Conservation (phyloP, 2,329 filamentous ascomycete species). For the Catunica adiposa region DNA sequence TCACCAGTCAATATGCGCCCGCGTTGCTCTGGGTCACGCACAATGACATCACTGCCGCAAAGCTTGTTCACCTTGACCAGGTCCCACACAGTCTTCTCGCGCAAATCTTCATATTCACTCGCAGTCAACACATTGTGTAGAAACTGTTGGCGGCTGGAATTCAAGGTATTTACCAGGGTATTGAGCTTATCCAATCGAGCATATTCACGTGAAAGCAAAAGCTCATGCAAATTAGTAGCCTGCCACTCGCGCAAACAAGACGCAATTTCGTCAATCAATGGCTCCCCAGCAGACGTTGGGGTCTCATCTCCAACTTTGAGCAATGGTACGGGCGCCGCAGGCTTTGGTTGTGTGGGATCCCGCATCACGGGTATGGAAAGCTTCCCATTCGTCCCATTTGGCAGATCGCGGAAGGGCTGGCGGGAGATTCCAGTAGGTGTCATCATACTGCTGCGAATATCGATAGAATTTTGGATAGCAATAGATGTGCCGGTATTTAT, state of each 20-base stretch:
- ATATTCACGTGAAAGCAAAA: constrained; percentile 73
- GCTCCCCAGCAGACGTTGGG: constrained; percentile 73
- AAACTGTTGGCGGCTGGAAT: constrained; percentile 73
- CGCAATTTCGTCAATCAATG: constrained; percentile 90
- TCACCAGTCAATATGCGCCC: constrained; percentile 80
- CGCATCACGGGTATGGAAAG: constrained; percentile 36
- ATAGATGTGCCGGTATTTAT: constrained; percentile 18
- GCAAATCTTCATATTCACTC: constrained; percentile 62
- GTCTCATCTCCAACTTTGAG: constrained; percentile 96
- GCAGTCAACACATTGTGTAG: constrained; percentile 85
- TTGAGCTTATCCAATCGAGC: constrained; percentile 65
- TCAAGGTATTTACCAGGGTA: constrained; percentile 63
- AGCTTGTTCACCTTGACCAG: constrained; percentile 88
- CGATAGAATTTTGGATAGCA: constrained; percentile 5
- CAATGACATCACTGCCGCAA: constrained; percentile 83
- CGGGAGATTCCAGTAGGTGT: constrained; percentile 13
- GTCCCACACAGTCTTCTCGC: constrained; percentile 90
- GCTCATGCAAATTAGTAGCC: constrained; percentile 85
- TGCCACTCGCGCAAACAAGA: constrained; percentile 97
- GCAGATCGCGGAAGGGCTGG: constrained; percentile 20
- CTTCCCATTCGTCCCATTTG: constrained; percentile 26
- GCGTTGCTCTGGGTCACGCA: constrained; percentile 68
- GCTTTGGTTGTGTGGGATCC: constrained; percentile 54
- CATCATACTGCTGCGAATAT: constrained; percentile 12
- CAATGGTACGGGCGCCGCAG: constrained; percentile 87